Conservation (phyloP, 331 rosid genomes). For the Pyracantha coccinea region DNA sequence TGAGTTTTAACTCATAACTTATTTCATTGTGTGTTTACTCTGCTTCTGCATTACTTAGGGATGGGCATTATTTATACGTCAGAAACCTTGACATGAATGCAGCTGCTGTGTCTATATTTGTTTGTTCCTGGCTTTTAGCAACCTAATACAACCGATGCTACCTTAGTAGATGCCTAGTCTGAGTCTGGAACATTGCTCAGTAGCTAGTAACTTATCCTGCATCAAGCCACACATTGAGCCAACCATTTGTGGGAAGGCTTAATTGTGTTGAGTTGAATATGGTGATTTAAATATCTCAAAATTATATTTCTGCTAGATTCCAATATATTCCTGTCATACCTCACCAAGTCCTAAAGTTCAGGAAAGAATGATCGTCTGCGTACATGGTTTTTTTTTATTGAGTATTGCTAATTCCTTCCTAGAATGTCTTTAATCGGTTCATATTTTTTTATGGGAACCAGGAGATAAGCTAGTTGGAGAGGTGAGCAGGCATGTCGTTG, state of each 20-base stretch:
- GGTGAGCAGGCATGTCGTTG: slow-evolving; percentile 83
- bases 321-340: not conserved
- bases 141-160: not conserved
- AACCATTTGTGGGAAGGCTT: not conserved
- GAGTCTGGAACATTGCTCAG: not conserved
- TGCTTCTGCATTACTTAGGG: not conserved
- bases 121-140: not conserved
- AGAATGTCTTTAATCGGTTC: not conserved
- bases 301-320: not conserved
- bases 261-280: not conserved
- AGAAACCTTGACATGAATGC: not conserved
- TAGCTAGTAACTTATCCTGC: not conserved
- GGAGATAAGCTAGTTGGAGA: slow-evolving; percentile 94
- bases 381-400: not conserved
- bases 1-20: not conserved
- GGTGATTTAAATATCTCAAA: not conserved
- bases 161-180: not conserved
- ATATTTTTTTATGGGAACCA: slow-evolving; percentile 16
- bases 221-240: not conserved
- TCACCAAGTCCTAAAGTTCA: not conserved
- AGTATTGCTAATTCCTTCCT: not conserved
- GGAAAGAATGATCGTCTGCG: not conserved
- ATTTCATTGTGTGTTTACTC: no score
- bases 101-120: not conserved
- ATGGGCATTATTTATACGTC: not conserved